phyloP scores from a whole-genome alignment of 768 basidiomycete genomes.

The Leccinum uliginosum region DNA sequence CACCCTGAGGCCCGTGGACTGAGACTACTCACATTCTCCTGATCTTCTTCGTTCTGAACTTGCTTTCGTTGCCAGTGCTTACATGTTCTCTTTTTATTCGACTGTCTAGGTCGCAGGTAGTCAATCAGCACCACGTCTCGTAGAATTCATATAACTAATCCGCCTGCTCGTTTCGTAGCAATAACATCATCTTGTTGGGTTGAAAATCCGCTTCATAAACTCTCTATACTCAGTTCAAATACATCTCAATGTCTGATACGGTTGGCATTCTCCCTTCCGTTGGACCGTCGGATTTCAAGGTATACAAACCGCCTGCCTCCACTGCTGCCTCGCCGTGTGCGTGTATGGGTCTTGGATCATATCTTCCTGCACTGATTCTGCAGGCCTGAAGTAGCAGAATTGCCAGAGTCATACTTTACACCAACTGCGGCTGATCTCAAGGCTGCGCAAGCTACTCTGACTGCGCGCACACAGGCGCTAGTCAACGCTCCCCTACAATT shows the following conservation, averaged over 20 bases:
- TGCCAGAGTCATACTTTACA: constrained; percentile 73
- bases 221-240: constrained; percentile 10
- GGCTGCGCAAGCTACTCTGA: constrained; percentile 58
- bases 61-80: constrained; percentile 2
- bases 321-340: constrained; percentile 30
- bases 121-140: not conserved
- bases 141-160: constrained; percentile 5
- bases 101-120: not conserved
- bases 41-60: constrained; percentile 28
- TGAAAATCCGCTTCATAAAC: constrained; percentile 11
- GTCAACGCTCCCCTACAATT: constrained; percentile 68
- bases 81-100: not conserved
- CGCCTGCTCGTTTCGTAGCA: constrained; percentile 8
- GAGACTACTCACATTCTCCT: constrained; percentile 62
- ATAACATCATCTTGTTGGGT: constrained; percentile 14
- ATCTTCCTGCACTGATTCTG: constrained; percentile 2
- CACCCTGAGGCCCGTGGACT: constrained; percentile 62
- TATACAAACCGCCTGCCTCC: constrained; percentile 43
- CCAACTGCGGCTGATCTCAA: constrained; percentile 70
- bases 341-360: constrained; percentile 16
- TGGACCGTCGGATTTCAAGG: constrained; percentile 37
- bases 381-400: constrained; percentile 34
- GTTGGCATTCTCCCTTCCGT: not conserved
- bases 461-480: constrained; percentile 58
- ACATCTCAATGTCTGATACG: constrained; percentile 26